phyloP scores from a whole-genome alignment of 2,329 filamentous ascomycete species.

The Fusarium oxysporum region DNA sequence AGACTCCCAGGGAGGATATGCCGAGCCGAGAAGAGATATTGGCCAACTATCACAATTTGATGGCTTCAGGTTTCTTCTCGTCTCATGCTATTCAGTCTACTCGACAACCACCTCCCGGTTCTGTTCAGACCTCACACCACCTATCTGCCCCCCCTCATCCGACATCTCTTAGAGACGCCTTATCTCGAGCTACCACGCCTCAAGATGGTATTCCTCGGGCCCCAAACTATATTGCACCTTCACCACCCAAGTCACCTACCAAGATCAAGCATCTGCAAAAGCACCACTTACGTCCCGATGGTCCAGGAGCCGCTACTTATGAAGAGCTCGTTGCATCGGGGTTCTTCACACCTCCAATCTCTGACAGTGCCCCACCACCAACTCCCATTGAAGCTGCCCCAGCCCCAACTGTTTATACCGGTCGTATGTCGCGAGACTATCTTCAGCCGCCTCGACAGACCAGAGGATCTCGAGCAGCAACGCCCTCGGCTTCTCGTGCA shows the following conservation, averaged over 20 bases:
- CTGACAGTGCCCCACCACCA: constrained; percentile 25
- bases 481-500: constrained; percentile 36
- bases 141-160: constrained; percentile 13
- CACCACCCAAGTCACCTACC: constrained; percentile 29
- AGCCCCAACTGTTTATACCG: constrained; percentile 30
- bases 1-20: constrained; percentile 40
- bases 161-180: constrained; percentile 11
- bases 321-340: constrained; percentile 44
- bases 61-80: constrained; percentile 69
- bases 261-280: constrained; percentile 26
- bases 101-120: constrained; percentile 54
- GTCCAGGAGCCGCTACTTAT: constrained; percentile 39
- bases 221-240: constrained; percentile 14
- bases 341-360: constrained; percentile 42
- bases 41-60: constrained; percentile 67
- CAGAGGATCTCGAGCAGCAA: constrained; percentile 44
- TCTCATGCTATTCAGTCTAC: constrained; percentile 69
- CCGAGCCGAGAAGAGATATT: constrained; percentile 63
- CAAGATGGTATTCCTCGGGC: constrained; percentile 13
- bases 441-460: constrained; percentile 40
- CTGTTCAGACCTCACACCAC: constrained; percentile 18
- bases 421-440: constrained; percentile 29
- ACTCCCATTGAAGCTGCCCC: constrained; percentile 37
- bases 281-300: constrained; percentile 13
- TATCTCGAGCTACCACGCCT: constrained; percentile 34